Evolutionary conservation across 192 early-diverging fungal genomes (phyloP), one percentile per base, ranked within the genome.

Genomic region (Backusella mclennaniae): DNA sequence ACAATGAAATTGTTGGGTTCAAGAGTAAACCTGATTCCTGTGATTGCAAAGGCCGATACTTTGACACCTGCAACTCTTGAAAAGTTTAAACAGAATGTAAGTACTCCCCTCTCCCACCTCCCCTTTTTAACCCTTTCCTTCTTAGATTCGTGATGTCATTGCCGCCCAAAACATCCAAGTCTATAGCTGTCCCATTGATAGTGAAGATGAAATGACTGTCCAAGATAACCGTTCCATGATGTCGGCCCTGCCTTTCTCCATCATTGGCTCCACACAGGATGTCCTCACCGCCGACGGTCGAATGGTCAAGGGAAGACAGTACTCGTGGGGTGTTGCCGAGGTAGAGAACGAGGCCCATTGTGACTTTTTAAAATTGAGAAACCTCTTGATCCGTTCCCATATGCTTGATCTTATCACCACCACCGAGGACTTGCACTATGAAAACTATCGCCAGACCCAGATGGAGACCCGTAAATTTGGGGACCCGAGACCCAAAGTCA

Each of bases 331-430:
- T 79, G 95, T 97, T 67, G 96, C 96, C 26, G 97, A 99, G 89
- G 98, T 99, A n/a, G 98, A 99, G 84, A 99, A 98, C 84, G 98
- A 99, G 83, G 88, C 90, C 73, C 98, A 99, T 84, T 99, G 96
- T 85, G 97, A 99, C 81, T 99, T 99, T 84, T 95, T 91, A 83
- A 98, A 98, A 85, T 91, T 99, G 46, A 92, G 98, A 74, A 94
- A 95, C 85, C 86, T 99, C 69, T 90, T 99, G 73, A 96, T 99
- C 85, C 92, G 97, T 76, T 96, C 94, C 21, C 96, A 99, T 81
- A 97, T 99, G 97, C 87, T 97, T 70, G 96, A 98, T 80, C 87
- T 99, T 68, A 95, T 99, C 81, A 85, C 87, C 39, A 93, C 92
- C 44, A 98, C 98, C 42, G 95, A 99, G 83, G 97, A 99, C 73